These are phyloP conservation scores for Irpex sp. DNA, from an alignment of 1,284 basidiomycete species.

Conservation along the genomic window DNA sequence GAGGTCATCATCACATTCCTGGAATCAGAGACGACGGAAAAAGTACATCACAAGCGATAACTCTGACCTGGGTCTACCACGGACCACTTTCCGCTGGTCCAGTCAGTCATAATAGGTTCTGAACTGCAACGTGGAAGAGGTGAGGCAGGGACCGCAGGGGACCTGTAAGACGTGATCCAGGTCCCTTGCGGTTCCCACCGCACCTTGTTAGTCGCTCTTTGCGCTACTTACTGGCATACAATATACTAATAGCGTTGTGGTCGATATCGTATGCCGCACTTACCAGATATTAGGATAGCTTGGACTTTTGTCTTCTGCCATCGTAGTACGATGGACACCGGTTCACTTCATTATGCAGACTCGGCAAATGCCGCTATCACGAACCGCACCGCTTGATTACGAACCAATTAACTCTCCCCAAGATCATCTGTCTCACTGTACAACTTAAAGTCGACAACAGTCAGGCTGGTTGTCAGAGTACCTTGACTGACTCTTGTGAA, in stretches of 20 bases:
- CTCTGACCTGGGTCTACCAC: conserved; percentile 7
- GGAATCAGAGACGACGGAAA: conserved; percentile 5
- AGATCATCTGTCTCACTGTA: not conserved
- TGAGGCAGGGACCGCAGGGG: conserved; percentile 2
- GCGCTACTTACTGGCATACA: not conserved
- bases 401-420: not conserved
- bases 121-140: not conserved
- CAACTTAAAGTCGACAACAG: not conserved
- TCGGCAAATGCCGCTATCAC: not conserved
- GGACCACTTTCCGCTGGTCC: not conserved
- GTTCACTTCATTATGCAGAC: not conserved
- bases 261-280: not conserved
- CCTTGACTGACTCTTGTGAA: not conserved
- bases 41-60: conserved; percentile 10
- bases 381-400: not conserved
- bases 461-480: not conserved
- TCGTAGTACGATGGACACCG: not conserved
- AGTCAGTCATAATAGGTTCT: not conserved
- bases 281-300: not conserved
- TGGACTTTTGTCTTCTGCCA: not conserved
- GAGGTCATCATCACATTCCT: conserved; percentile 13
- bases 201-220: not conserved
- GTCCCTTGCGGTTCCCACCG: not conserved
- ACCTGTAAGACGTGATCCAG: conserved; percentile 2
- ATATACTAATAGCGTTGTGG: not conserved